Evolutionary conservation across 2,329 filamentous ascomycete species (phyloP).

Genomic region (Fusarium brevicatenulatum): DNA sequence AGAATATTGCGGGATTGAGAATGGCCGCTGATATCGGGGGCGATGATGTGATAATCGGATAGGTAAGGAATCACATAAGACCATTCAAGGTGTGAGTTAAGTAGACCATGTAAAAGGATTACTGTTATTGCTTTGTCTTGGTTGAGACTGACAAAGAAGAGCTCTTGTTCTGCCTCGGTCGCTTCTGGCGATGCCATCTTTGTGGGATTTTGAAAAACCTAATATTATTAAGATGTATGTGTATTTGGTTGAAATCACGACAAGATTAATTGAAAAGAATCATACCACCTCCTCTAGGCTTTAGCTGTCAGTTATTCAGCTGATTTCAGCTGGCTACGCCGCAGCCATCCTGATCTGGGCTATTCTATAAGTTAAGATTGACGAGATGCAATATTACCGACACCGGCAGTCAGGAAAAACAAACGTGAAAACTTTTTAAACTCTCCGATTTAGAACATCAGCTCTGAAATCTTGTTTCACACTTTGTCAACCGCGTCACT

Average conservation of each 20-base stretch:
- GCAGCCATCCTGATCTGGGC: background rate
- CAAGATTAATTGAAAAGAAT: background rate
- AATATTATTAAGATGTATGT: background rate
- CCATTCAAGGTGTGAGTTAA: slow-evolving; percentile 50
- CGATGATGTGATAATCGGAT: slow-evolving; percentile 51
- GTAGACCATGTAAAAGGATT: slow-evolving; percentile 48
- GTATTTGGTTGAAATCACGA: background rate
- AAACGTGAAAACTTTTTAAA: background rate
- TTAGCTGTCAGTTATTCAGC: background rate
- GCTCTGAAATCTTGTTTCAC: background rate
- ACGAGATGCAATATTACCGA: background rate
- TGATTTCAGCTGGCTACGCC: background rate
- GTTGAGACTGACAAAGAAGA: slow-evolving; percentile 46
- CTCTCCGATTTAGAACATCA: background rate
- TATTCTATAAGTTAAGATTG: background rate
- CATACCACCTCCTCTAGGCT: background rate
- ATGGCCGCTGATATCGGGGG: slow-evolving; percentile 53
- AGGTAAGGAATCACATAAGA: slow-evolving; percentile 49
- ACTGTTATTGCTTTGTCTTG: slow-evolving; percentile 44
- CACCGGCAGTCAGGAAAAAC: background rate
- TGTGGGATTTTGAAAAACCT: background rate
- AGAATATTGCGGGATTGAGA: slow-evolving; percentile 48
- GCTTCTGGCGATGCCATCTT: slow-evolving; percentile 7
- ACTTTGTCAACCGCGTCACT: background rate
- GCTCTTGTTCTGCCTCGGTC: slow-evolving; percentile 15